Evolutionary conservation across 2,329 filamentous ascomycete genomes (phyloP).

Genomic region (Apiospora malaysiana): DNA sequence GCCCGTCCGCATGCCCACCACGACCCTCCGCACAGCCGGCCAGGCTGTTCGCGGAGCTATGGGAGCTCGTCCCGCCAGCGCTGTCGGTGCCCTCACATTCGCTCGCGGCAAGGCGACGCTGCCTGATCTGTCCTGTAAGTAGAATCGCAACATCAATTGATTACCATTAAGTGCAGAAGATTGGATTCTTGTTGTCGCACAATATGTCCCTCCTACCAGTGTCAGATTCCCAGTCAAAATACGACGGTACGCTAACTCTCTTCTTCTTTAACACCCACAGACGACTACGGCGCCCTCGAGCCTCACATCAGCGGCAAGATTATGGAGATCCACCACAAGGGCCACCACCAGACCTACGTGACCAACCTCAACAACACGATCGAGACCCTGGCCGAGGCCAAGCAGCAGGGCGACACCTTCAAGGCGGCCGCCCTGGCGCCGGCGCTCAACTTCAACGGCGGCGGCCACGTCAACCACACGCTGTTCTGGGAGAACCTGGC

Average conservation of each 20-base stretch:
- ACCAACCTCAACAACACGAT: constrained; percentile 74
- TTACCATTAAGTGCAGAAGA: background rate
- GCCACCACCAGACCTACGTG: constrained; percentile 84
- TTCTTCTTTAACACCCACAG: constrained; percentile 49
- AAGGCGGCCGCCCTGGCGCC: constrained; percentile 39
- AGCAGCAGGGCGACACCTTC: constrained; percentile 53
- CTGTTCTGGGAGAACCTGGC: constrained; percentile 76
- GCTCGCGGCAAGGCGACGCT: constrained; percentile 26
- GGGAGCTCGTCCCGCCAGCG: constrained; percentile 24
- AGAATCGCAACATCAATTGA: background rate
- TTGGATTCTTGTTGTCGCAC: no score
- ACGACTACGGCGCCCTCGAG: constrained; percentile 97
- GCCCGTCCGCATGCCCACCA: constrained; percentile 22
- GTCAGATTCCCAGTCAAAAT: background rate
- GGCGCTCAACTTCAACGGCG: constrained; percentile 68
- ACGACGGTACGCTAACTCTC: background rate
- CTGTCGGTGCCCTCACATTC: constrained; percentile 25
- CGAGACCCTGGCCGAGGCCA: constrained; percentile 69
- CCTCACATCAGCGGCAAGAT: constrained; percentile 77
- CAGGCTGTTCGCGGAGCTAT: constrained; percentile 24
- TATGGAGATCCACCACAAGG: constrained; percentile 85
- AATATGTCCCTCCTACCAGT: no score
- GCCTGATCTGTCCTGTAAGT: constrained; percentile 50
- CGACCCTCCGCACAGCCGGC: constrained; percentile 23
- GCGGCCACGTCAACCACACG: constrained; percentile 70